Evolutionary conservation across 1,139 yeast genomes (phyloP).

Genomic region (Casaregolazyma lundiana): DNA sequence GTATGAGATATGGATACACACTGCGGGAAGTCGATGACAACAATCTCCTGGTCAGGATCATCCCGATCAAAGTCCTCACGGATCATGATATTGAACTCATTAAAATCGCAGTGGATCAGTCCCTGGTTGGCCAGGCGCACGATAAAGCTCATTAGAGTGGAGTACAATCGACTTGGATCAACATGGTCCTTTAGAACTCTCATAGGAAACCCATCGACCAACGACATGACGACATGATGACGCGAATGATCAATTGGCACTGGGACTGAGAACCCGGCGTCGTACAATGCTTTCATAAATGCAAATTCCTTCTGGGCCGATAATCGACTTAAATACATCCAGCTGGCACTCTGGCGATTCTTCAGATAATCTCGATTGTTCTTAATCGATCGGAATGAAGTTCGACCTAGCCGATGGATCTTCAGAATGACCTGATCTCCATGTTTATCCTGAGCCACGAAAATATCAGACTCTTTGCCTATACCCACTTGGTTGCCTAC

Average conservation of each 20-base stretch:
- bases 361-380: constrained; percentile 87
- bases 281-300: constrained; percentile 71
- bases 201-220: constrained; percentile 87
- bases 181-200: constrained; percentile 67
- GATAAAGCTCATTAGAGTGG: constrained; percentile 80
- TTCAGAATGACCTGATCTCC: constrained; percentile 72
- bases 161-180: constrained; percentile 66
- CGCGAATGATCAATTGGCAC: constrained; percentile 84
- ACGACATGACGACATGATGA: constrained; percentile 89
- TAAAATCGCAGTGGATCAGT: constrained; percentile 92
- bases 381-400: constrained; percentile 87
- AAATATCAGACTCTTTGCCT: constrained; percentile 96
- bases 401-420: constrained; percentile 89
- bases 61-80: constrained; percentile 55
- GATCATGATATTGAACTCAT: constrained; percentile 91
- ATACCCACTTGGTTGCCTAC: constrained; percentile 91
- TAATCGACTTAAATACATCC: constrained; percentile 88
- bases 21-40: constrained; percentile 97
- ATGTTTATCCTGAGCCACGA: constrained; percentile 67
- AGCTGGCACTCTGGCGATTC: constrained; percentile 61
- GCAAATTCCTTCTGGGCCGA: constrained; percentile 93
- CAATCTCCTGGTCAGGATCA: constrained; percentile 53
- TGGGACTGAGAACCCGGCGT: constrained; percentile 82
- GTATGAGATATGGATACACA: constrained; percentile 89
- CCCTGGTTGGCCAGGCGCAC: constrained; percentile 84